Base-by-base conservation (phyloP, 371 early-diverging fungal species). In the Haplosporangium sp. region DNA sequence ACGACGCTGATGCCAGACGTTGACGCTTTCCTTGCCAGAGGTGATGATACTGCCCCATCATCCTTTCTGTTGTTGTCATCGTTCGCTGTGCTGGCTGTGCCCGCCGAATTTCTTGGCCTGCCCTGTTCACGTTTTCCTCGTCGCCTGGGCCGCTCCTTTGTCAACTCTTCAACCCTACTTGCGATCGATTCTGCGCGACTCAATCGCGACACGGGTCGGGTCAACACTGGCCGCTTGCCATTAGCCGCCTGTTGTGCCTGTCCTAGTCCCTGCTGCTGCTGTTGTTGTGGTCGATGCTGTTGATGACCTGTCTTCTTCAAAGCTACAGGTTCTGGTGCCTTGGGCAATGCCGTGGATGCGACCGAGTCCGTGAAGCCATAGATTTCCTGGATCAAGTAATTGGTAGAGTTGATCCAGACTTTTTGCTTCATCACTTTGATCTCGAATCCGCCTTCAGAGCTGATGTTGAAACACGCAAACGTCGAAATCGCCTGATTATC, bases 381-480 rank as follows among this genome's bases (percentile, higher is more conserved):
- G 29, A 80, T 80, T 42, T 74, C 80, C 48, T 80, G 80, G 20
- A 80, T 59, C 23, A 80, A 50, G 36, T 74, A 80, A 47, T 80
- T 69, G 52, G 70, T 73, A 45, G 73, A 74, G 54, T 74, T 74
- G 52, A 80, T 70, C 74, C 74, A 70, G 41, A 74, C 70, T n/a
- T 73, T 80, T 54, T 80, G 80, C 45, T 80, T 80, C 80, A 80
- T 70, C 42, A 80, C 80, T 42, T 73, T 80, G 69, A 74, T 67
- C 67, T 73, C 80, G 20, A 74, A 80, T 10, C 73, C 74, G 5
- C 80, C 74, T 13, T 80, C 80, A 8, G 80, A 69, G 54, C 67
- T 73, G 40, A 73, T 74, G 43, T 70, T 69, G 59, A 80, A 80
- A 54, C 70, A 68, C 14, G 70, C 74, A 67, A 80, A 80, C 2